Evolutionary conservation across 257 asterid genomes (phyloP).

Genomic region (Verbena officinalis): DNA sequence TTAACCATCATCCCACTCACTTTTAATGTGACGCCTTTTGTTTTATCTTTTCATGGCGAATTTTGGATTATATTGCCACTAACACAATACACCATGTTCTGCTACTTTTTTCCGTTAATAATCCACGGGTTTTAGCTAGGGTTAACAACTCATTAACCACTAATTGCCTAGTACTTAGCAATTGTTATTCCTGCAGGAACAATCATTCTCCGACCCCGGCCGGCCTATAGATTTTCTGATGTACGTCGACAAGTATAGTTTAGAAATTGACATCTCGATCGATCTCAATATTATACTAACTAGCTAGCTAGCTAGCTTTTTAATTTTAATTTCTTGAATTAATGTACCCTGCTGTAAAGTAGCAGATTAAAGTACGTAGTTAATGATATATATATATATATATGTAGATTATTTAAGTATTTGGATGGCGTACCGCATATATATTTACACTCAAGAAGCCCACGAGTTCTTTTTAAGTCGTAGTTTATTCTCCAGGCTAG

Average conservation of each 20-base stretch:
- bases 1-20: conserved; percentile 39
- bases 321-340: too few species aligned
- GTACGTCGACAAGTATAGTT: conserved; percentile 51
- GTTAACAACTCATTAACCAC: conserved; percentile 53
- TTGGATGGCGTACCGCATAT: too few species aligned
- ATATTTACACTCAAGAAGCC: too few species aligned
- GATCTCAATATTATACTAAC: conserved; percentile 33
- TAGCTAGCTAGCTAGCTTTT: too few species aligned
- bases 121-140: conserved; percentile 28
- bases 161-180: conserved; percentile 25
- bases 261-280: conserved; percentile 47
- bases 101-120: conserved; percentile 26
- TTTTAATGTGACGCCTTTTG: conserved; percentile 21
- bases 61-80: conserved; percentile 31
- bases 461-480: too few species aligned
- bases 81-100: conserved; percentile 31
- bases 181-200: conserved; percentile 15
- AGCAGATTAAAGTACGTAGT: too few species aligned
- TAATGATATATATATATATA: too few species aligned
- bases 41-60: conserved; percentile 20
- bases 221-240: conserved; percentile 43
- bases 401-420: too few species aligned
- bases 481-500: conserved; percentile 33
- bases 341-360: too few species aligned
- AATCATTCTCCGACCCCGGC: conserved; percentile 39